These are phyloP conservation scores for Psilocybe azurescens DNA, from an alignment of 768 basidiomycete genomes.

Conservation along the genomic window DNA sequence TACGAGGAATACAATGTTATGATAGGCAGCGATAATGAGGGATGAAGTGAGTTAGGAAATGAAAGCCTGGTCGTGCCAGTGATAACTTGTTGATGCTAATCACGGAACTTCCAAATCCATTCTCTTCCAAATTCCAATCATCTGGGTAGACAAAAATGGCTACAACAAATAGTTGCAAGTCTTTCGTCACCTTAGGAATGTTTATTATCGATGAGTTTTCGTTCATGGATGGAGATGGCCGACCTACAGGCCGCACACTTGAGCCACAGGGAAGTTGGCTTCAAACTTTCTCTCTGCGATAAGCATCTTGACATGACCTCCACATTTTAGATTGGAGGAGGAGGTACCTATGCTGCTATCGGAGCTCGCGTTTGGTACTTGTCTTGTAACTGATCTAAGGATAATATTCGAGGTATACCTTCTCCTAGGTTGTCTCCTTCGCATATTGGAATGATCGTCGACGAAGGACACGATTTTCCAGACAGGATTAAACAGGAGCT, in stretches of 20 bases:
- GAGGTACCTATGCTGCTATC: conserved; percentile 81
- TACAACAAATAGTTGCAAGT: not conserved
- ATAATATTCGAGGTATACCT: not conserved
- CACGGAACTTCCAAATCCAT: not conserved
- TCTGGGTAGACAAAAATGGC: not conserved
- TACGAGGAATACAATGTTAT: not conserved
- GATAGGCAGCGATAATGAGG: conserved; percentile 12
- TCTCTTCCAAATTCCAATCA: not conserved
- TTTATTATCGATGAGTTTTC: conserved; percentile 90
- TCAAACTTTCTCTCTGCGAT: not conserved
- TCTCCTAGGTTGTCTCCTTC: conserved; percentile 63
- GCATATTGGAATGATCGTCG: conserved; percentile 82
- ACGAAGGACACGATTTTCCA: conserved; percentile 82
- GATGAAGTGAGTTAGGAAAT: conserved; percentile 2
- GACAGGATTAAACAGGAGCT: conserved; percentile 56
- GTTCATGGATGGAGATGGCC: conserved; percentile 61
- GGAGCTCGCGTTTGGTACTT: conserved; percentile 82
- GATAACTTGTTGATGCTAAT: not conserved
- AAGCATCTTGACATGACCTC: conserved; percentile 7
- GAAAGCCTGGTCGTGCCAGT: not conserved
- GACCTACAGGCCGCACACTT: conserved; percentile 48
- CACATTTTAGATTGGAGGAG: conserved; percentile 79
- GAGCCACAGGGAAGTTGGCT: conserved; percentile 53
- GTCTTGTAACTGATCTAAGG: not conserved
- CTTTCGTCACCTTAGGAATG: conserved; percentile 80